Base-by-base conservation (phyloP, 2,329 filamentous ascomycete genomes). In the Cytospora chrysosperma region DNA sequence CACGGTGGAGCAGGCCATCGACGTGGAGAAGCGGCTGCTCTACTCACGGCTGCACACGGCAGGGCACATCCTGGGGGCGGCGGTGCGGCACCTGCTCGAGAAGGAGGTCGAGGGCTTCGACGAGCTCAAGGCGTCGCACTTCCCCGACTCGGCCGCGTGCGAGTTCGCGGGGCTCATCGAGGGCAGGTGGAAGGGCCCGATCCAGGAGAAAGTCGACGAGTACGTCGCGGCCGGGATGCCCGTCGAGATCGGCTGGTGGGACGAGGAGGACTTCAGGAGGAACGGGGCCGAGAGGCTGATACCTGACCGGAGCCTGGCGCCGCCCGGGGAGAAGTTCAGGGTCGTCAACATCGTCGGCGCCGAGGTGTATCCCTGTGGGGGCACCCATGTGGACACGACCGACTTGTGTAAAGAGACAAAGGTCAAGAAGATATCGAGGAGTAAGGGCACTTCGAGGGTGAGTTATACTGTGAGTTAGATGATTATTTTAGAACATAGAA, bases 311-410 rank as follows among this genome's bases (percentile, higher is more conserved):
- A 75, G 76, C 47, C 70, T 77, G 56, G 73, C 75, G 65, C 76
- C 78, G 10, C 74, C 75, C 0, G 83, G 82, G 27, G 82, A 83
- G 68, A 86, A 84, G 71, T 85, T 88, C 34, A 79, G 89, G 10
- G 87, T 91, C 0, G 88, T 92, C 27, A 82, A 85, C 64, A 90
- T 92, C 65, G 83, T 85, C 0, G 88, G 88, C 0, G 82, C 84
- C 0, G 90, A 88, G 68, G 82, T 82, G 28, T 92, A 92, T 76
- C 88, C 89, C 1, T 92, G 90, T 73, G 90, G 89, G 9, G 89
- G 89, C 0, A 92, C 89, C 28, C 90, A 92, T 77, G 88, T 92
- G 4, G 77, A 82, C 32, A 81, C 76, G 21, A 88, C 87, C 24
- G 79, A 82, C 63, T 68, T 81, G 65, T 86, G 83, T 69, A 86